Conservation (phyloP, 768 basidiomycete genomes). For the Tulasnella sp. region DNA sequence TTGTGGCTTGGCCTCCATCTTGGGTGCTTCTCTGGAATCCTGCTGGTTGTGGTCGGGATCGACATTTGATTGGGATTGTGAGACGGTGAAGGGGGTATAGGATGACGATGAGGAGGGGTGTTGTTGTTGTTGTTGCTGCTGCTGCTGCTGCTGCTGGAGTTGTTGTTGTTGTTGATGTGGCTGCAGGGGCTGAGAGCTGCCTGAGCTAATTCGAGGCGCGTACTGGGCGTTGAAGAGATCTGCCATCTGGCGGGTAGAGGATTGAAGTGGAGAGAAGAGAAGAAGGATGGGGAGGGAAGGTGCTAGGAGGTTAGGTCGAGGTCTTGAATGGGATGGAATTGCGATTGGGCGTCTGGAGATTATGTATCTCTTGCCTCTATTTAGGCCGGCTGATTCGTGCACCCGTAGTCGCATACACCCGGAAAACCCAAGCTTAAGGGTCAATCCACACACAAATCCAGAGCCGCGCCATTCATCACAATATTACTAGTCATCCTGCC, state of each 20-base stretch:
- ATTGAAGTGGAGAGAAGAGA: not conserved
- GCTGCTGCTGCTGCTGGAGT: conserved; percentile 5
- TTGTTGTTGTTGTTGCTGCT: conserved; percentile 12
- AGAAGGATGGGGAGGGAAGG: not conserved
- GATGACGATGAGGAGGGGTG: conserved; percentile 8
- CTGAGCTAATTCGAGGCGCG: not conserved
- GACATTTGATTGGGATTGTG: not conserved
- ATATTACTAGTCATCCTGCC: too few relatives aligned
- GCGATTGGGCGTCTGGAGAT: too few relatives aligned
- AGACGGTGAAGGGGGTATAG: not conserved
- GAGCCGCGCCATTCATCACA: too few relatives aligned
- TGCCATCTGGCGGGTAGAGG: not conserved
- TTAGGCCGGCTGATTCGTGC: too few relatives aligned
- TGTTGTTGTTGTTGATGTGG: not conserved
- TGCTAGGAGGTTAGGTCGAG: not conserved
- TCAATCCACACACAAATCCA: too few relatives aligned
- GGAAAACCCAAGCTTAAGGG: too few relatives aligned
- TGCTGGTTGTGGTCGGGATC: not conserved
- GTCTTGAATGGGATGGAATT: too few relatives aligned
- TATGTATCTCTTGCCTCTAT: too few relatives aligned
- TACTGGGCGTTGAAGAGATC: conserved; percentile 1
- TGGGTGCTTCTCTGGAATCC: conserved; percentile 31
- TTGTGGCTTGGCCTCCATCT: conserved; percentile 71
- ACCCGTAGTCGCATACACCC: too few relatives aligned
- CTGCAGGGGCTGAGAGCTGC: not conserved